These are phyloP conservation scores for Ustilago sp. DNA, from an alignment of 1,284 basidiomycete genomes.

Conservation along the genomic window DNA sequence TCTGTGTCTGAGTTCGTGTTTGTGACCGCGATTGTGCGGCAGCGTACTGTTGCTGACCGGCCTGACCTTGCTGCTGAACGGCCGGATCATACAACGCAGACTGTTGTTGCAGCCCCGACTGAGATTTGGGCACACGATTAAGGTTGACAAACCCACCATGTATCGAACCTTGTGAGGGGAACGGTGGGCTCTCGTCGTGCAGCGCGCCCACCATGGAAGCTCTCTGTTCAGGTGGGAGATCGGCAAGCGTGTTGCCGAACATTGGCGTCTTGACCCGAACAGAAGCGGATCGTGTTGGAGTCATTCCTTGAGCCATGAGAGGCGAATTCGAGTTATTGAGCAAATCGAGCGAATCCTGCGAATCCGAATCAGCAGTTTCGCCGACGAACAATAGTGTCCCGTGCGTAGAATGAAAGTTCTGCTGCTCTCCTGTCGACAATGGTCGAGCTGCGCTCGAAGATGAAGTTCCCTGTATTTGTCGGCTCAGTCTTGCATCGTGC, in stretches of 20 bases:
- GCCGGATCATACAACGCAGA: constrained; percentile 5
- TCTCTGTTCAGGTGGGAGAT: constrained; percentile 29
- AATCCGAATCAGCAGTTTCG: constrained; percentile 11
- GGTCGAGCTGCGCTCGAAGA: constrained; percentile 16
- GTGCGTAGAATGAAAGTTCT: not conserved
- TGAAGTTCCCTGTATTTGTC: constrained; percentile 20
- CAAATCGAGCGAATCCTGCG: constrained; percentile 21
- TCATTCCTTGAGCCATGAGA: not conserved
- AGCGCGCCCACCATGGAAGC: constrained; percentile 19
- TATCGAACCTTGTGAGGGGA: constrained; percentile 6
- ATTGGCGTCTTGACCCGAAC: constrained; percentile 38
- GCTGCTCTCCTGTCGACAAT: constrained; percentile 1
- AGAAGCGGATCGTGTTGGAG: constrained; percentile 23
- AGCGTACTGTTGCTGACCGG: constrained; percentile 4
- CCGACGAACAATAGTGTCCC: constrained; percentile 17
- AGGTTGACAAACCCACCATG: constrained; percentile 11
- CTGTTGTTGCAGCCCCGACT: constrained; percentile 4
- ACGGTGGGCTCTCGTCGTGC: constrained; percentile 9
- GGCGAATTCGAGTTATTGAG: constrained; percentile 11
- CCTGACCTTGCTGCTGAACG: not conserved
- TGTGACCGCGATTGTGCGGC: not conserved
- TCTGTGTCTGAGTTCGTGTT: not conserved
- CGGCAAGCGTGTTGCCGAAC: constrained; percentile 28
- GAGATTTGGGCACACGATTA: not conserved
- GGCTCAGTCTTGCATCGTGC: constrained; percentile 24